A percentile compares a stretch with the other conserved stretches of the same genome.
phyloP scores from a whole-genome alignment of 768 basidiomycete species.

The Chlorophyllum brunneum region DNA sequence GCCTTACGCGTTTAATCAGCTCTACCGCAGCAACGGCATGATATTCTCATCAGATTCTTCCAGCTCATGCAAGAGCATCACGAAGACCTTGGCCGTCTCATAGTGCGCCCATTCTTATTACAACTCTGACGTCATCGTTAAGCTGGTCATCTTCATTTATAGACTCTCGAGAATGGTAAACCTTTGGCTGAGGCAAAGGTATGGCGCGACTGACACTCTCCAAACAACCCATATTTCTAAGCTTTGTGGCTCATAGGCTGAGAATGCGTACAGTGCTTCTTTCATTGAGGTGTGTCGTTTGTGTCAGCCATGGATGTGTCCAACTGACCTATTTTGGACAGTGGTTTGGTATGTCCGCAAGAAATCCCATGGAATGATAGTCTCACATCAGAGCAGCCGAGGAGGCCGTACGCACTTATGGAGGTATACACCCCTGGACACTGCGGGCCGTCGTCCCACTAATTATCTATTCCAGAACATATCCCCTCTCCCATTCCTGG shows the following conservation, averaged over 20 bases:
- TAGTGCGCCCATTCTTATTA: conserved; percentile 45
- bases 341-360: conserved; percentile 70
- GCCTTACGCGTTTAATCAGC: background rate
- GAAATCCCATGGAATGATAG: conserved; percentile 1
- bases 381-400: conserved; percentile 51
- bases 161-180: conserved; percentile 98
- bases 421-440: conserved; percentile 44
- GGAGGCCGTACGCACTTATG: conserved; percentile 90
- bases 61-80: conserved; percentile 76
- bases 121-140: conserved; percentile 22
- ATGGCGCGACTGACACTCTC: background rate
- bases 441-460: background rate
- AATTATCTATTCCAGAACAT: conserved; percentile 47
- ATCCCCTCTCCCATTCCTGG: conserved; percentile 72
- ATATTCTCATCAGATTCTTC: conserved; percentile 77
- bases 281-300: conserved; percentile 66
- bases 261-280: conserved; percentile 81
- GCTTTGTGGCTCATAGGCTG: conserved; percentile 48
- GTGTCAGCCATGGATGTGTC: background rate
- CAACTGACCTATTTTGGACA: conserved; percentile 22
- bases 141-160: conserved; percentile 13
- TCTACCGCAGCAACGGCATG: conserved; percentile 63
- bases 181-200: conserved; percentile 81
- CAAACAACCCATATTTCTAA: background rate
- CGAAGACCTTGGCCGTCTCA: conserved; percentile 84